Conservation (phyloP, 306 rosid species). For the Astragalus membranaceus region DNA sequence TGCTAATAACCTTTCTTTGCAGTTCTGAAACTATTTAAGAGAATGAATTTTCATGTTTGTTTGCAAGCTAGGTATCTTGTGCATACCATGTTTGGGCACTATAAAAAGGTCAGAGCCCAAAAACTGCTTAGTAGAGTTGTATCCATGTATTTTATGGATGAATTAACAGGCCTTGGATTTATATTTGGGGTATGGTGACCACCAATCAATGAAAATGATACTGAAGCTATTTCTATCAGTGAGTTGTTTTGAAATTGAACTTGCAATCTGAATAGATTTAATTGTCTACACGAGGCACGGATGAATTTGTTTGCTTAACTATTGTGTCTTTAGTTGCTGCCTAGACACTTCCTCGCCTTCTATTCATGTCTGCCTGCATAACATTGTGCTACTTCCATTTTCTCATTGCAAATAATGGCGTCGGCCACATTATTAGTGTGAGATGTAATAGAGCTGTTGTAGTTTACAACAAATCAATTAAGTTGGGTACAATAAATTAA, state of each 20-base stretch:
- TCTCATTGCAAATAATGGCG: background rate
- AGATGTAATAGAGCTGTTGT: too few species aligned
- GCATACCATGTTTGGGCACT: background rate
- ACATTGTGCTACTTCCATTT: background rate
- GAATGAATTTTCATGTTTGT: background rate
- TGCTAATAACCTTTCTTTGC: background rate
- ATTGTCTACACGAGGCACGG: background rate
- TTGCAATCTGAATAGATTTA: background rate
- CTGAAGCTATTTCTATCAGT: background rate
- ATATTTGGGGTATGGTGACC: background rate
- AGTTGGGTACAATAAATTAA: too few species aligned
- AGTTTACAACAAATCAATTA: too few species aligned
- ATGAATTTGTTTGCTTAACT: background rate
- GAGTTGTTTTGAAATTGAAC: background rate
- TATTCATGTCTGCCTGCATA: background rate
- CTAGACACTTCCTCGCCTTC: background rate
- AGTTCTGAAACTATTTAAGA: background rate
- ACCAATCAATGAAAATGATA: background rate
- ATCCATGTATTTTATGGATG: background rate
- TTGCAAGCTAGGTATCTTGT: constrained; percentile 5
- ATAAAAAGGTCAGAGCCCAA: background rate
- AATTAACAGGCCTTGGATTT: background rate
- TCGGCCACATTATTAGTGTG: background rate
- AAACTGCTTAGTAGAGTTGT: background rate
- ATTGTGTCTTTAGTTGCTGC: too few species aligned